Percentiles rank a stretch among this genome's conserved stretches.
Conservation (phyloP, 2,329 filamentous ascomycete genomes). For the Calonectria crousiana region DNA sequence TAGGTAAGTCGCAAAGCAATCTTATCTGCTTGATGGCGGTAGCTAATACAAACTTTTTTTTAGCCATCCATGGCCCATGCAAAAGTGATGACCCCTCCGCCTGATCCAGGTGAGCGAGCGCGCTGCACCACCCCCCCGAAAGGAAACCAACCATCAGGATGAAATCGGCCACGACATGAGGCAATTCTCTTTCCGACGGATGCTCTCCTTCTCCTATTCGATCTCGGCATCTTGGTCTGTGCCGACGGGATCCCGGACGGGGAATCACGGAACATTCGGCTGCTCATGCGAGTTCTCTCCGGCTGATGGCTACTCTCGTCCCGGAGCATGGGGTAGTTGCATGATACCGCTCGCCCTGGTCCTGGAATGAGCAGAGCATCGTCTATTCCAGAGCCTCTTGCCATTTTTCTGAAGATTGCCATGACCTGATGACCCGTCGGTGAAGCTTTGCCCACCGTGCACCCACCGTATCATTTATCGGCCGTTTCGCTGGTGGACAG, state of each 20-base stretch:
- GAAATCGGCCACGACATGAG: background rate
- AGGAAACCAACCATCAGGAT: background rate
- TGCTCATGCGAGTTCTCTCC: background rate
- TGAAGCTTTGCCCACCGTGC: background rate
- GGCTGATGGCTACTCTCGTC: background rate
- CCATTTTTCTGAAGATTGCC: background rate
- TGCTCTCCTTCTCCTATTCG: background rate
- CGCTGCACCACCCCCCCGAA: background rate
- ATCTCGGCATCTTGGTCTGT: slow-evolving; percentile 7
- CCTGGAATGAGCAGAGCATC: background rate
- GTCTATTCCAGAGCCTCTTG: background rate
- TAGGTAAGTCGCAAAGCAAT: background rate
- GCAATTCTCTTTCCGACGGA: background rate
- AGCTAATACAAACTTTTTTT: background rate
- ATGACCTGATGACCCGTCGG: background rate
- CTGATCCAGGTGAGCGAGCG: background rate
- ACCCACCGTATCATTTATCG: background rate
- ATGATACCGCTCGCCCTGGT: background rate
- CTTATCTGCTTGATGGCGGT: background rate
- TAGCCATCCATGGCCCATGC: background rate
- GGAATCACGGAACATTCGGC: background rate
- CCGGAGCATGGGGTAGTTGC: background rate
- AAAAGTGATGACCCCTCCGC: background rate
- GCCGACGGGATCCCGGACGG: slow-evolving; percentile 5
- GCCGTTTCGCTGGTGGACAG: background rate